phyloP scores from a whole-genome alignment of 2,329 filamentous ascomycete species.

The Paraconiothyrium sp. region DNA sequence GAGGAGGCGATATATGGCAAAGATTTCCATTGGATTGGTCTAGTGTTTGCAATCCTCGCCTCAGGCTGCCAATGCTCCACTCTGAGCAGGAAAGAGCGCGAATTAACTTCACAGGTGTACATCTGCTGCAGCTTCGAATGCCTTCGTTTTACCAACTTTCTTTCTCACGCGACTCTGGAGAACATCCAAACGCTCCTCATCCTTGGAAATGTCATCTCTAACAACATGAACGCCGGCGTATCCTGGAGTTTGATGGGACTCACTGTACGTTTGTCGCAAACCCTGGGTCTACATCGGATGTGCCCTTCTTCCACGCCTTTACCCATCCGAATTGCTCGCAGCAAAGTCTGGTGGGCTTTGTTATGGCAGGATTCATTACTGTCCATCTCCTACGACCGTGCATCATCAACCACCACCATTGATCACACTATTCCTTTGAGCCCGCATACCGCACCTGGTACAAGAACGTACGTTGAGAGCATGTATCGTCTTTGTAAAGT shows the following conservation, averaged over 20 bases:
- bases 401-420: slow-evolving; percentile 65
- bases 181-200: slow-evolving; percentile 70
- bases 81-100: slow-evolving; percentile 66
- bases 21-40: slow-evolving; percentile 66
- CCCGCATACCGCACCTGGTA: slow-evolving; percentile 56
- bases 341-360: slow-evolving; percentile 65
- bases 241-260: slow-evolving; percentile 69
- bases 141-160: slow-evolving; percentile 70
- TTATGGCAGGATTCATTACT: slow-evolving; percentile 72
- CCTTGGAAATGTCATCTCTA: slow-evolving; percentile 69
- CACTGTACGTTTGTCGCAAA: slow-evolving; percentile 68
- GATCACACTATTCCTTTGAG: slow-evolving; percentile 54
- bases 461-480: slow-evolving; percentile 66
- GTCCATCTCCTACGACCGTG: slow-evolving; percentile 70
- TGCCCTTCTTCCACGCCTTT: slow-evolving; percentile 63
- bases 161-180: slow-evolving; percentile 69
- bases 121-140: slow-evolving; percentile 73
- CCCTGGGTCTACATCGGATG: slow-evolving; percentile 67
- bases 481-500: slow-evolving; percentile 66
- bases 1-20: slow-evolving; percentile 67
- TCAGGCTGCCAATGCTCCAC: slow-evolving; percentile 70
- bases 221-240: slow-evolving; percentile 72
- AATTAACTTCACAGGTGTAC: slow-evolving; percentile 71
- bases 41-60: slow-evolving; percentile 70
- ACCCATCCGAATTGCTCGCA: slow-evolving; percentile 53